These are phyloP conservation scores for Sporothrix euskadiensis DNA, from an alignment of 2,329 filamentous ascomycete genomes.

Conservation along the genomic window DNA sequence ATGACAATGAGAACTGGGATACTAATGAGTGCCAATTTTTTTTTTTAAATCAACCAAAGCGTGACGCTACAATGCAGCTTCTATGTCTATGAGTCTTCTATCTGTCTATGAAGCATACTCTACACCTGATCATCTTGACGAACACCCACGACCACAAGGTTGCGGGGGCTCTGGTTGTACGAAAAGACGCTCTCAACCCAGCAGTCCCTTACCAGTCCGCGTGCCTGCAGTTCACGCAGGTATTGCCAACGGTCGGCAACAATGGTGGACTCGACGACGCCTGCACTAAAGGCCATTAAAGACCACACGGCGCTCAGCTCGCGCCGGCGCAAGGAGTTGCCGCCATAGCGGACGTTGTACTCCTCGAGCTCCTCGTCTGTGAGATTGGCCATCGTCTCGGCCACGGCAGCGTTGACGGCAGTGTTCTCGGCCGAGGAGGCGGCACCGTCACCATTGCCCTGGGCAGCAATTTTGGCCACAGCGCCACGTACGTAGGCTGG, in stretches of 20 bases:
- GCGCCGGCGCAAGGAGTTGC: constrained; percentile 58
- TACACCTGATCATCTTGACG: constrained; percentile 51
- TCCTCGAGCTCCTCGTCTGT: constrained; percentile 71
- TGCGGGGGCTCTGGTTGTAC: constrained; percentile 80
- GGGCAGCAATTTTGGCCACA: constrained; percentile 63
- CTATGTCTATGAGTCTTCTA: not conserved
- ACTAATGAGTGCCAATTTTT: too few species aligned
- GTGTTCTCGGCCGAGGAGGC: constrained; percentile 34
- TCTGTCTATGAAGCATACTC: not conserved
- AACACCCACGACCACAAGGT: constrained; percentile 88
- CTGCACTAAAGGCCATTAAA: constrained; percentile 93
- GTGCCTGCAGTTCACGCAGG: constrained; percentile 70
- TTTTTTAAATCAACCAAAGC: not conserved
- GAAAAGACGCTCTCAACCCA: constrained; percentile 97
- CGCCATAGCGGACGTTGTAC: constrained; percentile 67
- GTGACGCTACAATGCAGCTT: not conserved
- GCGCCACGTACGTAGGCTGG: constrained; percentile 77
- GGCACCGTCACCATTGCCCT: constrained; percentile 33
- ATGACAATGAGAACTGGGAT: too few species aligned
- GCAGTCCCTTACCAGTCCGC: constrained; percentile 61
- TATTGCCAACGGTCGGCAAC: constrained; percentile 89
- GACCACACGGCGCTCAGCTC: constrained; percentile 88
- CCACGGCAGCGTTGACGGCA: constrained; percentile 51
- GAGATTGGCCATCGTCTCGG: constrained; percentile 63
- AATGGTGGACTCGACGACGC: constrained; percentile 84